Base-by-base conservation (phyloP, 352 stramenopile genomes). In the Peronospora farinosa region DNA sequence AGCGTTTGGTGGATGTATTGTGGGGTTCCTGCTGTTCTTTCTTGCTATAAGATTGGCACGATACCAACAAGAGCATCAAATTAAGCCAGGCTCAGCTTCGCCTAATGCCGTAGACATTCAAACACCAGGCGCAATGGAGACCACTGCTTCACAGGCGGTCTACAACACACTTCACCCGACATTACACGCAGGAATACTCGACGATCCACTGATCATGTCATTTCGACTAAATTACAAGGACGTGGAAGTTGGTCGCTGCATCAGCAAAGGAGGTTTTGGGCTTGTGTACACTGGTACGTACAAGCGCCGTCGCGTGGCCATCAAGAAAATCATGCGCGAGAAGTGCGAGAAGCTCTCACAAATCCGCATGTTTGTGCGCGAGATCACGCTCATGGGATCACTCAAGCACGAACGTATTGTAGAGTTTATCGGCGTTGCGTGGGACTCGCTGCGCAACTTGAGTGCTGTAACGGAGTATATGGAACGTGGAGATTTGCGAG, bases 391-490 rank as follows among this genome's bases (percentile, higher is more conserved):
- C n/a, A 75, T 86, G 61, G 63, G 65, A 3, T 70, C 63, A 7
- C 55, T 88, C 1, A 60, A 69, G n/a, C 78, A 89, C 13, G 63
- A 71, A 15, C 70, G 66, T n/a, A 81, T 89, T 16, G 72, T 89
- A 7, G 70, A 77, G 44, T 89, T 88, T 21, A 58, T 88, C 5
- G 78, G 78, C 3, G 76, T 87, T 1, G 63, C 76, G 5, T 89
- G 78, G 74, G 76, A 85, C 30, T 72, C 67, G 1, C 54, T 84
- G 2, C 60, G 62, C 5, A 77, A 85, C 37, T 40, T 87, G 3
- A 71, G 62, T 13, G 66, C 69, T 10, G 72, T 89, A 15, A 86
- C 72, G 1, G 78, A 90, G 62, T 83, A 79, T 46, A 88, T 90
- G 78, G 76, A 88, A 13, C 68, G 71, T 7, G 78, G 76, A 0